Evolutionary conservation across 768 basidiomycete genomes (phyloP).

Genomic region (Leccinum olivaceopallidum): DNA sequence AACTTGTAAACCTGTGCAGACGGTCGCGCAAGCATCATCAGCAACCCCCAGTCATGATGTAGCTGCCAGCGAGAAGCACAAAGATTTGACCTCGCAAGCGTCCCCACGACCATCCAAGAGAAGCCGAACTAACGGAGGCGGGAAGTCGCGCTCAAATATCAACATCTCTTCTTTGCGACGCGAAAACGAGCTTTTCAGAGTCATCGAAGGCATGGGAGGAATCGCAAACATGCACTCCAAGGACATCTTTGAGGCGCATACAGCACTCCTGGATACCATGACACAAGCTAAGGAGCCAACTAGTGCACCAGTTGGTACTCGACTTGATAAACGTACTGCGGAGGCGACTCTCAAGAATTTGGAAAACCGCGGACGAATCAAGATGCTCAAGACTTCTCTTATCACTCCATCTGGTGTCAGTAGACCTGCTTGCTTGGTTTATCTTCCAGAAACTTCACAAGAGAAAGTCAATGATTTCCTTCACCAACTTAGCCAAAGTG

Average conservation of each 20-base stretch:
- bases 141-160: constrained; percentile 38
- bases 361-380: constrained; percentile 67
- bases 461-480: constrained; percentile 61
- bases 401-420: constrained; percentile 57
- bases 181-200: constrained; percentile 74
- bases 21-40: background rate
- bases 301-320: constrained; percentile 67
- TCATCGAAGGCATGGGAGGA: constrained; percentile 67
- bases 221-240: constrained; percentile 65
- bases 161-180: constrained; percentile 80
- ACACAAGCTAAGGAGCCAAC: constrained; percentile 62
- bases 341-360: constrained; percentile 58
- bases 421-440: constrained; percentile 61
- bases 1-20: constrained; percentile 2
- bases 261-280: constrained; percentile 58
- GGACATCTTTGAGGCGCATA: constrained; percentile 70
- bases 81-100: constrained; percentile 1
- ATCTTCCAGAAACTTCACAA: constrained; percentile 59
- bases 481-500: constrained; percentile 45
- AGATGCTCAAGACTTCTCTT: constrained; percentile 65
- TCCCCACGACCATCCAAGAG: constrained; percentile 25
- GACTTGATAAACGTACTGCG: constrained; percentile 74
- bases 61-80: constrained; percentile 17
- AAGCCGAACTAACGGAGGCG: constrained; percentile 14
- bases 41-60: background rate